Conservation (phyloP, 176 grass and related monocot species). For the Oropetium thomaeum region DNA sequence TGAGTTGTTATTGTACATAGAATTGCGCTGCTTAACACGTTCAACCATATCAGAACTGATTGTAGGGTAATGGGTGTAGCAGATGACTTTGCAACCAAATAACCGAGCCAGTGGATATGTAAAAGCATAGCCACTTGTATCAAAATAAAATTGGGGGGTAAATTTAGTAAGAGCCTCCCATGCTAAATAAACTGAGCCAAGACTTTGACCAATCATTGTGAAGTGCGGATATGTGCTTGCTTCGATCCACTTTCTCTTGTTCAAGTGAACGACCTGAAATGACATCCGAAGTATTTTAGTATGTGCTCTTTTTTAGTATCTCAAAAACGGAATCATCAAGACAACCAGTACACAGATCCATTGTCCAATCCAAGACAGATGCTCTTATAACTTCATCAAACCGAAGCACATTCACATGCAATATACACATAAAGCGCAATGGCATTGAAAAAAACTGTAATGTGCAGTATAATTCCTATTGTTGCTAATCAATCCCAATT, state of each 20-base stretch:
- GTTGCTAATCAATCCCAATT: not conserved
- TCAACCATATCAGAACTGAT: conserved; percentile 96
- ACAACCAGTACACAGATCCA: not conserved
- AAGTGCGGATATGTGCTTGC: conserved; percentile 75
- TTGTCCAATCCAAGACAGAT: not conserved
- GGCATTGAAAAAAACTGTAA: not conserved
- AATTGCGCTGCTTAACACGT: conserved; percentile 63
- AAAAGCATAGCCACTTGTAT: conserved; percentile 97
- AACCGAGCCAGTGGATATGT: conserved; percentile 82
- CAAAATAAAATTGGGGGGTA: conserved; percentile 75
- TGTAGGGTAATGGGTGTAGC: conserved; percentile 93
- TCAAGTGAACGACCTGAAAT: conserved; percentile 79
- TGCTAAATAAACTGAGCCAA: conserved; percentile 85
- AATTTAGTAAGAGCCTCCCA: conserved; percentile 86
- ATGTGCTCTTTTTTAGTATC: not conserved
- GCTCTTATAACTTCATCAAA: not conserved
- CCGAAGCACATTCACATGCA: not conserved
- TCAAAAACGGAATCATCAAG: not conserved
- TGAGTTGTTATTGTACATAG: conserved; percentile 90
- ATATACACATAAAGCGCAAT: not conserved
- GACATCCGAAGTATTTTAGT: not conserved
- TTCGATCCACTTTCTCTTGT: conserved; percentile 92
- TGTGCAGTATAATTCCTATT: not conserved
- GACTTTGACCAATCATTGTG: conserved; percentile 96
- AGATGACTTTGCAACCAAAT: conserved; percentile 87